Evolutionary conservation across 768 basidiomycete species (phyloP), one percentile per base, ranked within the genome.

Genomic region (Boletus rex-veris): DNA sequence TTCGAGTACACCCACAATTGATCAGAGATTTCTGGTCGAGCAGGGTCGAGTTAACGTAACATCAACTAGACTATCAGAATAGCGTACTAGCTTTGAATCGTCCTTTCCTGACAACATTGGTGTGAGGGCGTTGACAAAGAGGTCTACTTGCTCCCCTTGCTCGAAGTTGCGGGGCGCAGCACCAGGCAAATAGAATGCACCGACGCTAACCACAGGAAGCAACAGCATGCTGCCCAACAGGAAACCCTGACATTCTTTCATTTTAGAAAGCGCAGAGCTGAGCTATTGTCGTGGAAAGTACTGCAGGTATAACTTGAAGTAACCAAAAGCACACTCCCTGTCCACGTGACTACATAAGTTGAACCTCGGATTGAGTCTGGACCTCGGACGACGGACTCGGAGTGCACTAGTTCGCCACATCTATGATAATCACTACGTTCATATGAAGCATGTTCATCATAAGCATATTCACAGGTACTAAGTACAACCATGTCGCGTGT

Each of bases 181-280:
- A 24, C 88, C 88, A 24, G 95, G 95, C 37, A 98, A 81, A 69
- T 98, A 98, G 76, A 98, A 98, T 5, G 89, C 90, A 48, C 74
- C 60, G 40, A 73, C 59, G 30, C 54, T 41, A 18, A 40, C 45
- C 16, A 52, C 50, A 2, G 57, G 50, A 21, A 72, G 57, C 0
- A 71, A 38, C 14, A 70, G 42, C 24, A 59, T 39, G 18, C 57
- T 49, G 2, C 61, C 58, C 9, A 65, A 36, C n/a, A 64, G 48
- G 42, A 55, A 44, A 9, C 41, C 28, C 30, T 37, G 51, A n/a
- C 44, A 44, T 42, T 45, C 44, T 60, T 47, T 66, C 70, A 70
- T 71, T 38, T 50, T 44, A 24, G 53, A 45, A 28, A 50, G 14
- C 41, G 52, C 33, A 35, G 37, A 45, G 19, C 33, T 7, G 26